Base-by-base conservation (phyloP, 2,329 filamentous ascomycete species). In the Chaetomium sp. region DNA sequence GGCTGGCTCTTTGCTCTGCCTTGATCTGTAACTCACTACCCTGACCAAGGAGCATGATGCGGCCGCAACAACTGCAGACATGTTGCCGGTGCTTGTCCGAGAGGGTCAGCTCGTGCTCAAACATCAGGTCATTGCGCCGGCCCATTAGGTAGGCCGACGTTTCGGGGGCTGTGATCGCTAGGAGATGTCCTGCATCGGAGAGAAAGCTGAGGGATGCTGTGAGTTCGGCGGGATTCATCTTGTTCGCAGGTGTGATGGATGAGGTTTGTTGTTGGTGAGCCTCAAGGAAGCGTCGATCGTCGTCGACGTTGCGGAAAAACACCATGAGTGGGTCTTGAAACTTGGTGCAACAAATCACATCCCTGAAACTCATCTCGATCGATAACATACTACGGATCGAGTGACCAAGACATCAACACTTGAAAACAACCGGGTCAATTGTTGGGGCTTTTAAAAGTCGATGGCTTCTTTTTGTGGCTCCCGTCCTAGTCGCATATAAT, bases 141-240 rank as follows among this genome's bases (percentile, higher is more conserved):
- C 77, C 80, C 83, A 89, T 85, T 47, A 89, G 76, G 72, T 85
- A 82, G 13, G 85, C 84, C 16, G 87, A 87, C 1, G 80, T 83
- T 67, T 83, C 80, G 1, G 87, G 86, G 0, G 85, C 81, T 1
- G 80, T 75, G 12, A 75, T 73, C 3, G 80, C 77, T 19, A 89
- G 77, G 10, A 88, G 74, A 75, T 89, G 83, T 1, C 86, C 85
- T 1, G 86, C 85, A 72, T 88, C 81, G 12, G 82, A 84, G 3
- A 89, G 79, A 67, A 81, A 87, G 12, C 72, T 72, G 50, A 81
- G 63, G 0, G 72, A 64, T 0, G 70, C 60, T 25, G 74, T 59
- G 10, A 68, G 12, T 1, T 69, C 67, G 58, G 55, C 54, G n/a
- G 61, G 62, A 25, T 64, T 56, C 69, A 68, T 68, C 21, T 47